Percentiles rank a stretch among this genome's conserved stretches.
phyloP scores from a whole-genome alignment of 1,139 yeast species.

The Insectozyma bohioensis region DNA sequence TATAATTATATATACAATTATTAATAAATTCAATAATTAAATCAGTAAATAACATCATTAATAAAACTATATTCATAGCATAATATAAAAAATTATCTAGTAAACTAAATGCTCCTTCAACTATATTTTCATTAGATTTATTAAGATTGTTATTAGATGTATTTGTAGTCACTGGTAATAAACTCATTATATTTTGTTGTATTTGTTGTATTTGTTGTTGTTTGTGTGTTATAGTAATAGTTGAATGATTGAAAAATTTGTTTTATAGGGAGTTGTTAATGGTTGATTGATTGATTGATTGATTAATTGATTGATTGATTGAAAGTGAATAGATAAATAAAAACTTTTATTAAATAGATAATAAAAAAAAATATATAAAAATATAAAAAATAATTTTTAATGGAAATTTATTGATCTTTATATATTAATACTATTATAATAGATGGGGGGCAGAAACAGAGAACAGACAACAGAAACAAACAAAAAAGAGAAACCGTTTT shows the following conservation, averaged over 20 bases:
- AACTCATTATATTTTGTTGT: background rate
- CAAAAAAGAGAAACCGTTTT: no score
- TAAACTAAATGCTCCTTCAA: conserved; percentile 7
- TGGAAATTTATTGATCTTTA: no score
- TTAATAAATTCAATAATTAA: conserved; percentile 13
- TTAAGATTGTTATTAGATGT: no score
- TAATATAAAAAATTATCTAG: conserved; percentile 14
- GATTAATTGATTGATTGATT: no score
- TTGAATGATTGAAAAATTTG: background rate
- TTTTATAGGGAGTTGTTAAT: background rate
- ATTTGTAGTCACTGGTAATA: background rate
- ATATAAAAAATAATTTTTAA: no score
- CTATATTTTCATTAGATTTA: conserved; percentile 5
- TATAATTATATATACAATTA: conserved; percentile 14
- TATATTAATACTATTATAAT: no score
- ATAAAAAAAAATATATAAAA: no score
- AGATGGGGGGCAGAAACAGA: no score
- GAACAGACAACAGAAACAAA: no score
- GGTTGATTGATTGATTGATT: conserved; percentile 1
- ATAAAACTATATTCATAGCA: conserved; percentile 14
- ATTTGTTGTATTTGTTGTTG: conserved; percentile 1
- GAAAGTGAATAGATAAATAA: no score
- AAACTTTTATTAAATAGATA: no score
- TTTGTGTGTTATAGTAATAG: background rate
- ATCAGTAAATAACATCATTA: conserved; percentile 13